phyloP scores from a whole-genome alignment of 1,284 basidiomycete genomes.

The Puccinia sorghi region DNA sequence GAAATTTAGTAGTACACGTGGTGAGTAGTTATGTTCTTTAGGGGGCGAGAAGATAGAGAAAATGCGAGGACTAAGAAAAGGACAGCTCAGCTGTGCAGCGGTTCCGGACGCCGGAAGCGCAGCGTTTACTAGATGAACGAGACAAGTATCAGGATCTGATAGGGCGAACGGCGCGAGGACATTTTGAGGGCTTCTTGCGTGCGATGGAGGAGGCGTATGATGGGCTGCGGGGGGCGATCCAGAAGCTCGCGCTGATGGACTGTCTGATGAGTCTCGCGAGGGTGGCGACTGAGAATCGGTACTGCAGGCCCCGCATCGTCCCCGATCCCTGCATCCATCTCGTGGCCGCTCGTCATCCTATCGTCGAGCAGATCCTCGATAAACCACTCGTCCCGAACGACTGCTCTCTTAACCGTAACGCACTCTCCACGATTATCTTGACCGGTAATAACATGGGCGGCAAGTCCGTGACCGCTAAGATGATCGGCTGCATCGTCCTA shows the following conservation, averaged over 20 bases:
- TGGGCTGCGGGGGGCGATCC: slow-evolving; percentile 1
- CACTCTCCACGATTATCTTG: slow-evolving; percentile 52
- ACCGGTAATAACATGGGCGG: slow-evolving; percentile 59
- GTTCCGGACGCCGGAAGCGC: slow-evolving; percentile 33
- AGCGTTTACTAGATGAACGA: slow-evolving; percentile 15
- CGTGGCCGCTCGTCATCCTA: slow-evolving; percentile 30
- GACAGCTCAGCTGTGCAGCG: slow-evolving; percentile 22
- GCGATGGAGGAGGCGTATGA: slow-evolving; percentile 35
- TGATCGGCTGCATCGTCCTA: slow-evolving; percentile 55
- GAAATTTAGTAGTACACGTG: slow-evolving; percentile 32
- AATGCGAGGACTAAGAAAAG: not conserved
- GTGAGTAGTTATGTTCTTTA: slow-evolving; percentile 11
- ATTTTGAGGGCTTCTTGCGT: slow-evolving; percentile 15
- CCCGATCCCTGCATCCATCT: slow-evolving; percentile 18
- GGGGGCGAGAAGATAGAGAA: not conserved
- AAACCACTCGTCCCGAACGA: slow-evolving; percentile 41
- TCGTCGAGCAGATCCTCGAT: slow-evolving; percentile 26
- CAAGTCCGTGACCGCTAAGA: slow-evolving; percentile 56
- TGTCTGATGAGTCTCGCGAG: slow-evolving; percentile 26
- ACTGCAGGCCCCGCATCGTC: slow-evolving; percentile 29
- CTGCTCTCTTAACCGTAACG: not conserved
- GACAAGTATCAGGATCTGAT: slow-evolving; percentile 22
- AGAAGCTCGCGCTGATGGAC: slow-evolving; percentile 18
- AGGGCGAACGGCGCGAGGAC: not conserved
- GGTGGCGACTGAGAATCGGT: slow-evolving; percentile 4